Base-by-base conservation (phyloP, 331 rosid genomes). In the Stylosanthes scabra region DNA sequence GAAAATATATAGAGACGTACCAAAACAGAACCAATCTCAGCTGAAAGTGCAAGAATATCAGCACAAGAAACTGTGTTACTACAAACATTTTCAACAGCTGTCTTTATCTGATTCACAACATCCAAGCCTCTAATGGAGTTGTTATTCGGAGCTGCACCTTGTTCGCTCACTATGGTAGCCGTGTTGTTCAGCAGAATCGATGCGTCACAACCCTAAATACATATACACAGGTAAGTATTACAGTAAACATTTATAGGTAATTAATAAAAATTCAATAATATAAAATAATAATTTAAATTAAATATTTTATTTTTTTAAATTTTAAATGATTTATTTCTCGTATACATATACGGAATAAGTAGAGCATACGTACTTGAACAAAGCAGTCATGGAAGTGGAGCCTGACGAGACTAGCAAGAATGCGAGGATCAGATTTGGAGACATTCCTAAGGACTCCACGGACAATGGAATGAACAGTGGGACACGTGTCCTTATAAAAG, bases 331-430 rank as follows among this genome's bases (percentile, higher is more conserved):
- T n/a, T n/a, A n/a, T n/a, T n/a, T n/a, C n/a, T n/a, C n/a, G n/a
- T 31, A 31, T 31, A 31, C 5, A 31, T 31, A 31, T 31, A 31
- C 37, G 37, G 3, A 31, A 5, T 31, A n/a, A n/a, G n/a, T n/a
- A n/a, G n/a, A n/a, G n/a, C n/a, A 31, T 31, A 37, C 31, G 5
- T 80, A 88, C 93, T 12, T 78, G 76, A 47, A 89, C 91, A 2
- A 89, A 86, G 68, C 91, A 86, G 2, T 86, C 91, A 47, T 88
- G 91, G 56, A 86, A 88, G 59, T 84, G 89, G 57, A 89, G 82
- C 74, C 94, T 78, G 8, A 77, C 9, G 66, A 89, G 86, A 65
- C 91, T 84, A 7, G 79, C 95, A 13, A 80, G 72, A 12, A 89
- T 86, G 0, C 91, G 83, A 0, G 78, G 71, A 52, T 89, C 91